These are phyloP conservation scores for Puccinia brachypodii DNA, from an alignment of 1,284 basidiomycete species.

Conservation along the genomic window DNA sequence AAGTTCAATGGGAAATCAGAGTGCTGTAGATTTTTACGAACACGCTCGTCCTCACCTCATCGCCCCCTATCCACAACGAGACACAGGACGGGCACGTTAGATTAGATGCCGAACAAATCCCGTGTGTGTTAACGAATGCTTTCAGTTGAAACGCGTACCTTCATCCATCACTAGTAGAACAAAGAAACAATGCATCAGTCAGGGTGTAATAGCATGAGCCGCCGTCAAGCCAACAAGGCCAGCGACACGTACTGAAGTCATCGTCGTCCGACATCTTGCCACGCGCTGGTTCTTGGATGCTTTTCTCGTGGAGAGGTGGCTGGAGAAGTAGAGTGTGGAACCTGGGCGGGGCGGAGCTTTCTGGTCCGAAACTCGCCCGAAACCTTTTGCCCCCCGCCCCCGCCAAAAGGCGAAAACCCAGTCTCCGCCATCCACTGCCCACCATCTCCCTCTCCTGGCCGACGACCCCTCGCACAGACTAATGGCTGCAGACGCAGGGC, in stretches of 20 bases:
- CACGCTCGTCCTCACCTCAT: constrained; percentile 2
- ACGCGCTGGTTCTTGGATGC: no score
- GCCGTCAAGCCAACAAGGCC: background rate
- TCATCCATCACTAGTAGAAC: constrained; percentile 47
- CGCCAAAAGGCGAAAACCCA: no score
- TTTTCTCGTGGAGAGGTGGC: no score
- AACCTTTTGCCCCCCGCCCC: no score
- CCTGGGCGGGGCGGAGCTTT: no score
- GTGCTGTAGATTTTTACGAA: background rate
- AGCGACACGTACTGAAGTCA: constrained; percentile 34
- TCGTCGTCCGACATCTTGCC: constrained; percentile 45
- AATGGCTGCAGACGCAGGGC: background rate
- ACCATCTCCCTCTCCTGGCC: no score
- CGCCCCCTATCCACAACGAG: background rate
- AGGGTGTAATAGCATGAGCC: background rate
- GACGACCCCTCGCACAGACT: no score
- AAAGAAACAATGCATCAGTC: background rate
- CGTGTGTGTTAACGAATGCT: background rate
- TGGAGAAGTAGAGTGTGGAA: no score
- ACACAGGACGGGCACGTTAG: background rate
- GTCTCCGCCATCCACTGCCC: no score
- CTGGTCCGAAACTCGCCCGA: no score
- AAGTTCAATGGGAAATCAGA: background rate
- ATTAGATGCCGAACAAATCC: background rate
- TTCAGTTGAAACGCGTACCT: constrained; percentile 27